phyloP scores from a whole-genome alignment of 257 asterid species.

The Leptodermis oblonga region DNA sequence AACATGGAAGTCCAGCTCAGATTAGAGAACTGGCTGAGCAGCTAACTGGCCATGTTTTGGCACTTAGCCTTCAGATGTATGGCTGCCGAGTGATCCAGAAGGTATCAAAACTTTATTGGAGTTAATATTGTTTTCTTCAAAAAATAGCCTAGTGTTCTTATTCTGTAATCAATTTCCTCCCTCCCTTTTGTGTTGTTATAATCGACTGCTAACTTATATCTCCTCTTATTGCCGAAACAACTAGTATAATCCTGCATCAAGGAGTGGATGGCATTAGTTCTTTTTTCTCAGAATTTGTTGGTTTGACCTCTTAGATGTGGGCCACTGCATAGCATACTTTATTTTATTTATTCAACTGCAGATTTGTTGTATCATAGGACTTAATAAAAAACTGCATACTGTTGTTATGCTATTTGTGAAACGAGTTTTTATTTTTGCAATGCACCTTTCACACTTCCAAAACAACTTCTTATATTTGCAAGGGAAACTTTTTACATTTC shows the following conservation, averaged over 20 bases:
- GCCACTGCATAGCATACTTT: background rate
- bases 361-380: background rate
- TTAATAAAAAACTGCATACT: too few species aligned
- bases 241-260: background rate
- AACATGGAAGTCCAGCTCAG: conserved; percentile 68
- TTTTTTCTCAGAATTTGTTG: background rate
- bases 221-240: background rate
- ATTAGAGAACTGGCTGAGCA: conserved; percentile 63
- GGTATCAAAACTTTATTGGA: conserved; percentile 34
- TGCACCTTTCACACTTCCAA: background rate
- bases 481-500: background rate
- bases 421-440: too few species aligned
- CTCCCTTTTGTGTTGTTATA: background rate
- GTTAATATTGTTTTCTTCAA: background rate
- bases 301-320: background rate
- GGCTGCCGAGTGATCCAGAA: conserved; percentile 90
- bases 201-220: background rate
- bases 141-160: background rate
- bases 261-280: background rate
- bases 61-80: conserved; percentile 84
- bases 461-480: background rate
- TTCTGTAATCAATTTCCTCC: background rate
- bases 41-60: conserved; percentile 63
- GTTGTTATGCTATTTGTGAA: background rate
- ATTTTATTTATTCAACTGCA: background rate